Evolutionary conservation across 2,329 filamentous ascomycete species (phyloP).

Genomic region (Chaetomiaceae sp.): DNA sequence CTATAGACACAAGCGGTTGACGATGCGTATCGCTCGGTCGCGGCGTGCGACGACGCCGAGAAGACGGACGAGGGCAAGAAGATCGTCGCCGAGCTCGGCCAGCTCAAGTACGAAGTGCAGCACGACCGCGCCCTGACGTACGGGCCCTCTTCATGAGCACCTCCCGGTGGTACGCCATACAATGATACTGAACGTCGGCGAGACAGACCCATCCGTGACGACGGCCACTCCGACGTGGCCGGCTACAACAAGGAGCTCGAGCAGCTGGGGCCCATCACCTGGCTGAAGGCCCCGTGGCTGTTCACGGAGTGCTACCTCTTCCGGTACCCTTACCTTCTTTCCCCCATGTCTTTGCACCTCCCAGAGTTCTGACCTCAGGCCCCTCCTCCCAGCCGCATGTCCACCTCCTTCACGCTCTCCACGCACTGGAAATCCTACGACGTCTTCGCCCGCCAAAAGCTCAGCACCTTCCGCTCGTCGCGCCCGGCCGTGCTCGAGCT

Average conservation of each 20-base stretch:
- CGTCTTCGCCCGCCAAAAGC: conserved; percentile 83
- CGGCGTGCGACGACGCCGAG: conserved; percentile 51
- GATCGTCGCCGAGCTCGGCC: conserved; percentile 72
- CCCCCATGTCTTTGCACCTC: not conserved
- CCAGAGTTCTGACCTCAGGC: not conserved
- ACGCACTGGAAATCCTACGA: conserved; percentile 86
- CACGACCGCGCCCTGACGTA: conserved; percentile 78
- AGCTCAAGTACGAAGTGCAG: conserved; percentile 90
- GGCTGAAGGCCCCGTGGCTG: conserved; percentile 84
- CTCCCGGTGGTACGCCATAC: too few species aligned
- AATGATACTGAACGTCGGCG: not conserved
- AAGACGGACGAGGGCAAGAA: conserved; percentile 75
- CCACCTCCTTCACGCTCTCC: conserved; percentile 68
- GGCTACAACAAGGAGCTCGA: conserved; percentile 83
- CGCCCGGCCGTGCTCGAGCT: conserved; percentile 56
- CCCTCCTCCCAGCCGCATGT: conserved; percentile 56
- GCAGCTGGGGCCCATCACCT: conserved; percentile 64
- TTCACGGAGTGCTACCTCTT: conserved; percentile 94
- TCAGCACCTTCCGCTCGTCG: conserved; percentile 85
- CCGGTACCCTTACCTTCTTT: conserved; percentile 42
- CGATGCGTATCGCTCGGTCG: conserved; percentile 75
- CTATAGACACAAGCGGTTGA: conserved; percentile 82
- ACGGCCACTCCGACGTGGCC: conserved; percentile 68
- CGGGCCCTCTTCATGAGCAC: conserved; percentile 21
- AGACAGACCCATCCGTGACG: conserved; percentile 64